Conservation (phyloP, 805 yeast genomes). For the Grigorovia humatica region DNA sequence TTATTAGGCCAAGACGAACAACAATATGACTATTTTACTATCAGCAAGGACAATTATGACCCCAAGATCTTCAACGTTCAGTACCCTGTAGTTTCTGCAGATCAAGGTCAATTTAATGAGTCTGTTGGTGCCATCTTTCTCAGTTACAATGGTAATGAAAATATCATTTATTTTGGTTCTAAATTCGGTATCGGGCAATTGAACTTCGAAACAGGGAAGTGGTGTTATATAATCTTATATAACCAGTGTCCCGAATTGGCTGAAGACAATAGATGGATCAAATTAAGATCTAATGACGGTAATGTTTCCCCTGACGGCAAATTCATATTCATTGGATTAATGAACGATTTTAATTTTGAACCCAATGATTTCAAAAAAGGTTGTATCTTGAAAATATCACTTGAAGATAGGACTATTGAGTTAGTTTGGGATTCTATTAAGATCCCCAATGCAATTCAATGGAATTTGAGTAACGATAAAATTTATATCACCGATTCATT, state of each 20-base stretch:
- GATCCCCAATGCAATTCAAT: slow-evolving; percentile 68
- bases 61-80: slow-evolving; percentile 21
- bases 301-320: slow-evolving; percentile 61
- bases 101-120: slow-evolving; percentile 19
- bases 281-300: slow-evolving; percentile 72
- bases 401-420: slow-evolving; percentile 21
- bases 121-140: slow-evolving; percentile 65
- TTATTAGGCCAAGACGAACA: slow-evolving; percentile 26
- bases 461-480: slow-evolving; percentile 31
- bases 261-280: slow-evolving; percentile 8
- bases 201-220: slow-evolving; percentile 32
- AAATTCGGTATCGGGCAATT: slow-evolving; percentile 54
- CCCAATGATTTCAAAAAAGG: slow-evolving; percentile 39
- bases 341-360: slow-evolving; percentile 43
- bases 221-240: slow-evolving; percentile 33
- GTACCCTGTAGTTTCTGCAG: slow-evolving; percentile 7
- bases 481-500: slow-evolving; percentile 45
- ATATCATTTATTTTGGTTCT: slow-evolving; percentile 55
- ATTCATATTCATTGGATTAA: slow-evolving; percentile 69
- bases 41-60: slow-evolving; percentile 1
- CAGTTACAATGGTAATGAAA: slow-evolving; percentile 34
- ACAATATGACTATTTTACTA: not conserved
- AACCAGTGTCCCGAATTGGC: slow-evolving; percentile 21
- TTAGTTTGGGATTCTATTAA: slow-evolving; percentile 32
- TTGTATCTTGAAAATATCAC: slow-evolving; percentile 35